A percentile compares a stretch with the other conserved stretches of the same genome.
Evolutionary conservation across 495 filamentous ascomycete species (phyloP).

Genomic region (Trichoderma reesei): DNA sequence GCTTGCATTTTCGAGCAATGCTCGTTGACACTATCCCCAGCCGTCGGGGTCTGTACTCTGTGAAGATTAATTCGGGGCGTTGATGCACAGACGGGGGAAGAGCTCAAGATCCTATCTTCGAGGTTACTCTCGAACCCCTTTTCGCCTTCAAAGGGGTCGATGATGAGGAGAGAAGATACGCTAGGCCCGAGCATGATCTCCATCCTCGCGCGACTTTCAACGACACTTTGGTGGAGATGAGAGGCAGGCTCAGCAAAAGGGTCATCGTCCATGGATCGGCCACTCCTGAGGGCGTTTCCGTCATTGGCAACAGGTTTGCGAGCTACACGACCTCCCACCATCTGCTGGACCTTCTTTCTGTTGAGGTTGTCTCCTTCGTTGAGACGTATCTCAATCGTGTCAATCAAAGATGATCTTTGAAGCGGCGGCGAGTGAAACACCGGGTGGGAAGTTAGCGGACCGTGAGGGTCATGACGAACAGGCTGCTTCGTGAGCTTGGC

Average conservation of each 20-base stretch:
- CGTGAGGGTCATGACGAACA: background rate
- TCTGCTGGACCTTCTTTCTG: constrained; percentile 17
- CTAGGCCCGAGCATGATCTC: background rate
- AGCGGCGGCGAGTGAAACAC: background rate
- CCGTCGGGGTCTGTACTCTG: background rate
- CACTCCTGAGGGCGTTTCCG: constrained; percentile 15
- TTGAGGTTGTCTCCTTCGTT: constrained; percentile 22
- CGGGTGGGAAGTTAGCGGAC: background rate
- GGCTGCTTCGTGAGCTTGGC: background rate
- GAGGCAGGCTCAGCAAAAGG: constrained; percentile 22
- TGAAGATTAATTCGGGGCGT: constrained; percentile 8
- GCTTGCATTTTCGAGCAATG: background rate
- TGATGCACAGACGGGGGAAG: constrained; percentile 6
- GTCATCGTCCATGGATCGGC: constrained; percentile 20
- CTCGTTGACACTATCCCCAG: background rate
- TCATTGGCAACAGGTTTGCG: constrained; percentile 20
- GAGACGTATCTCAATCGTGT: constrained; percentile 17
- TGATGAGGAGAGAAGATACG: background rate
- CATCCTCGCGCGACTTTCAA: background rate
- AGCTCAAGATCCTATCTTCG: constrained; percentile 5
- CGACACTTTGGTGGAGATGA: background rate
- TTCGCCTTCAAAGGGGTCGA: constrained; percentile 4
- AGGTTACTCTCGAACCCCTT: constrained; percentile 9
- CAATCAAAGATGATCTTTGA: background rate
- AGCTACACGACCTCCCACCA: constrained; percentile 17